A percentile compares a stretch with the other conserved stretches of the same genome.
phyloP scores from a whole-genome alignment of 768 basidiomycete genomes.

The Lentinula boryana region DNA sequence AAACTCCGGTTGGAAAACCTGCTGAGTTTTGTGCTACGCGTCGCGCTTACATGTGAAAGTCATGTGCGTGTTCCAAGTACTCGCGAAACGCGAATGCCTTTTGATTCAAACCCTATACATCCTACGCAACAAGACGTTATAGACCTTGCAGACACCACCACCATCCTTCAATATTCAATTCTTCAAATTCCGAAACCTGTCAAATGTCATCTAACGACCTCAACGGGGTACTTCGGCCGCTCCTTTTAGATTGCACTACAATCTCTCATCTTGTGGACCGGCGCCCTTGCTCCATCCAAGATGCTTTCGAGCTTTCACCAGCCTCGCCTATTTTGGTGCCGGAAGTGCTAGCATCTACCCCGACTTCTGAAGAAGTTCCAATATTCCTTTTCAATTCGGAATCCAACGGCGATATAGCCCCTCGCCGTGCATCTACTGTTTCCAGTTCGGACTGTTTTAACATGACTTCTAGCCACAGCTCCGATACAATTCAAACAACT shows the following conservation, averaged over 20 bases:
- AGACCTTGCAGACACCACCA: no score
- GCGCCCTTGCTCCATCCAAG: constrained; percentile 32
- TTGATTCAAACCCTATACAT: no score
- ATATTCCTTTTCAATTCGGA: constrained; percentile 34
- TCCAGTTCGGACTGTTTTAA: background rate
- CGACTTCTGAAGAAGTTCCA: constrained; percentile 47
- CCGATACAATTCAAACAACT: background rate
- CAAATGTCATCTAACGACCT: no score
- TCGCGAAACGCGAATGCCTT: no score
- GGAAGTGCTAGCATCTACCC: constrained; percentile 25
- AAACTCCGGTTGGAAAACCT: no score
- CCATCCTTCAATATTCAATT: no score
- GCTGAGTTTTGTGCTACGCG: no score
- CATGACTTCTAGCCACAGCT: background rate
- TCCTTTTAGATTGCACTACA: background rate
- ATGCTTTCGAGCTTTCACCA: constrained; percentile 26
- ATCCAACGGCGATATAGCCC: background rate
- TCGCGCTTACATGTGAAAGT: no score
- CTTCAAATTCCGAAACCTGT: no score
- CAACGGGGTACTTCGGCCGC: background rate
- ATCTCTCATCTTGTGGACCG: background rate
- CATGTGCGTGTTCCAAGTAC: no score
- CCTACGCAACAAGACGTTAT: no score
- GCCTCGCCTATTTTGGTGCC: constrained; percentile 42
- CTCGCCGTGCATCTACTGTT: background rate